Conservation (phyloP, 306 rosid species). For the Fragaria nilgerrensis region DNA sequence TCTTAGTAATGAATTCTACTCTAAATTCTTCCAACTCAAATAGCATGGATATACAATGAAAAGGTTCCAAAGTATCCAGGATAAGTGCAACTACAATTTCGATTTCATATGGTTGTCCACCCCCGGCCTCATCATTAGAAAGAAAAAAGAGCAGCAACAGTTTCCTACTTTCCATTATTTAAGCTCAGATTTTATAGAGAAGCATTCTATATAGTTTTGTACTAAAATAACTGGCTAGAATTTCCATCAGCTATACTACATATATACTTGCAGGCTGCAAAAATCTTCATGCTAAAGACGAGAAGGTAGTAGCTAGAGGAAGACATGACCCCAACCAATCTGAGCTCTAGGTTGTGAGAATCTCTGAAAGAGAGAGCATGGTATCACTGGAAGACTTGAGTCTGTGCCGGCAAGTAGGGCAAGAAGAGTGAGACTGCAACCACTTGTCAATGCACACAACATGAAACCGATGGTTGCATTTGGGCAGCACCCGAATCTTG, state of each 20-base stretch:
- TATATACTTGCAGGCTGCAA: not conserved
- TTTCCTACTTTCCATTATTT: not conserved
- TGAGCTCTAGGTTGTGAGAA: constrained; percentile 4
- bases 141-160: not conserved
- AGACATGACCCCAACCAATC: not conserved
- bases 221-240: not conserved
- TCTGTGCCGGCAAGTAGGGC: constrained; percentile 74
- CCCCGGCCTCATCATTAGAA: too few relatives aligned
- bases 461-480: constrained; percentile 71
- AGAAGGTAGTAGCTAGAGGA: not conserved
- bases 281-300: not conserved
- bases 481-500: constrained; percentile 58
- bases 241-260: not conserved
- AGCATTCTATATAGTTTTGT: not conserved
- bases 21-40: too few relatives aligned
- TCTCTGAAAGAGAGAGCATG: constrained; percentile 20
- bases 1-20: too few relatives aligned
- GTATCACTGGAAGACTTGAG: constrained; percentile 30
- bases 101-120: too few relatives aligned
- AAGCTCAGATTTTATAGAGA: not conserved
- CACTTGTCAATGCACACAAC: constrained; percentile 73
- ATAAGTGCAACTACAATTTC: too few relatives aligned
- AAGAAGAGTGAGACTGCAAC: constrained; percentile 74
- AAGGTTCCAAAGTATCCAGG: too few relatives aligned
- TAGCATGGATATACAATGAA: too few relatives aligned